Evolutionary conservation across 768 basidiomycete genomes (phyloP).

Genomic region (Calocybe indica): DNA sequence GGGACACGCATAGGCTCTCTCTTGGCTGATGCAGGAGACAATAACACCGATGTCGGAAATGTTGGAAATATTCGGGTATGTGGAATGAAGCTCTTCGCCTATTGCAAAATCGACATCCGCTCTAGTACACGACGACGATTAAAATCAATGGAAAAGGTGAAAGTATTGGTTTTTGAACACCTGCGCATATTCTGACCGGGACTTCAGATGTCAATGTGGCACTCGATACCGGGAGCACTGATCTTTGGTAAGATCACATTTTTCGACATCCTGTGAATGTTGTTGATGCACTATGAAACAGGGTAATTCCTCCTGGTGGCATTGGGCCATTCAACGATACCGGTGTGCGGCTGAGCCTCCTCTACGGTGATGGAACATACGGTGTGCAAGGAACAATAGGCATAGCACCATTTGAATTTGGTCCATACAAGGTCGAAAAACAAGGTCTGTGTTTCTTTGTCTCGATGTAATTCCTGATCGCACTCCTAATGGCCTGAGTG

Average conservation of each 20-base stretch:
- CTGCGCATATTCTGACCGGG: too few species aligned
- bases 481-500: background rate
- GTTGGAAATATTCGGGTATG: slow-evolving; percentile 8
- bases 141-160: slow-evolving; percentile 21
- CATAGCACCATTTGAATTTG: slow-evolving; percentile 23
- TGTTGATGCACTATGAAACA: slow-evolving; percentile 5
- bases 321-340: slow-evolving; percentile 28
- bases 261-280: background rate
- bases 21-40: background rate
- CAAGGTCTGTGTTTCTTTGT: slow-evolving; percentile 8
- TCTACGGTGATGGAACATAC: slow-evolving; percentile 31
- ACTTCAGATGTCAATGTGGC: slow-evolving; percentile 21
- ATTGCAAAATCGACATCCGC: background rate
- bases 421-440: slow-evolving; percentile 18
- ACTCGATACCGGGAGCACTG: slow-evolving; percentile 34
- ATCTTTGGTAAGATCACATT: slow-evolving; percentile 22
- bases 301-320: slow-evolving; percentile 28
- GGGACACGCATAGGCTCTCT: background rate
- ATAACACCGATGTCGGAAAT: slow-evolving; percentile 4
- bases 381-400: slow-evolving; percentile 28
- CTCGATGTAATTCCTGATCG: too few species aligned
- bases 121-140: slow-evolving; percentile 20
- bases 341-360: slow-evolving; percentile 16
- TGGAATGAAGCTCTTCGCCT: background rate
- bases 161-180: slow-evolving; percentile 1